phyloP scores from a whole-genome alignment of 2,329 filamentous ascomycete genomes.

The Elsinoe necatrix region DNA sequence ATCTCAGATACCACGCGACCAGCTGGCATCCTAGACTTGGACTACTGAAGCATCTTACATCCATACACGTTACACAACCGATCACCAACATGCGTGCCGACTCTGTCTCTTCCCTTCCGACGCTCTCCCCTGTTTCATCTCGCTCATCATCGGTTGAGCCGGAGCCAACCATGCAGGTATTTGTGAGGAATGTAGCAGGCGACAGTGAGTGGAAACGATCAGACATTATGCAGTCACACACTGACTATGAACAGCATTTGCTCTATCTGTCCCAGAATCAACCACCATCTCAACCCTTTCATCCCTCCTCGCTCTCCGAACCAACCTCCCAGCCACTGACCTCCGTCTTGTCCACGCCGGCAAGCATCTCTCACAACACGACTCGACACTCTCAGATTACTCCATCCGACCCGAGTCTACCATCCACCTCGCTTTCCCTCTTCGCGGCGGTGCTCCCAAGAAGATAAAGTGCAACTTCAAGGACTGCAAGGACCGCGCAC shows the following conservation, averaged over 20 bases:
- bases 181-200: constrained; percentile 51
- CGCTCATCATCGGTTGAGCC: constrained; percentile 35
- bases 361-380: constrained; percentile 43
- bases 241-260: constrained; percentile 39
- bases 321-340: constrained; percentile 42
- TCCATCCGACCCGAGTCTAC: constrained; percentile 43
- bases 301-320: constrained; percentile 50
- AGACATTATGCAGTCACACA: constrained; percentile 20
- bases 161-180: constrained; percentile 51
- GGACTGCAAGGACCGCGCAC: constrained; percentile 77
- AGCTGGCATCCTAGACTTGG: background rate
- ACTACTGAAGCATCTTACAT: background rate
- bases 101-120: constrained; percentile 35
- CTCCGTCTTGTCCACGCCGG: constrained; percentile 52
- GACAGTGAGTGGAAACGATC: constrained; percentile 42
- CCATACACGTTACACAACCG: background rate
- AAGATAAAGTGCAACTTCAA: constrained; percentile 82
- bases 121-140: constrained; percentile 24
- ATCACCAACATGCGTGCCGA: constrained; percentile 33
- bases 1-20: constrained; percentile 14
- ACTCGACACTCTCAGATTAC: constrained; percentile 40
- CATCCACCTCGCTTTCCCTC: constrained; percentile 47
- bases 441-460: constrained; percentile 56
- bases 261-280: constrained; percentile 46
- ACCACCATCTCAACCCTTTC: constrained; percentile 49